A percentile compares a stretch with the other conserved stretches of the same genome.
Conservation (phyloP, 1,284 basidiomycete species). For the Peniophora sp. region DNA sequence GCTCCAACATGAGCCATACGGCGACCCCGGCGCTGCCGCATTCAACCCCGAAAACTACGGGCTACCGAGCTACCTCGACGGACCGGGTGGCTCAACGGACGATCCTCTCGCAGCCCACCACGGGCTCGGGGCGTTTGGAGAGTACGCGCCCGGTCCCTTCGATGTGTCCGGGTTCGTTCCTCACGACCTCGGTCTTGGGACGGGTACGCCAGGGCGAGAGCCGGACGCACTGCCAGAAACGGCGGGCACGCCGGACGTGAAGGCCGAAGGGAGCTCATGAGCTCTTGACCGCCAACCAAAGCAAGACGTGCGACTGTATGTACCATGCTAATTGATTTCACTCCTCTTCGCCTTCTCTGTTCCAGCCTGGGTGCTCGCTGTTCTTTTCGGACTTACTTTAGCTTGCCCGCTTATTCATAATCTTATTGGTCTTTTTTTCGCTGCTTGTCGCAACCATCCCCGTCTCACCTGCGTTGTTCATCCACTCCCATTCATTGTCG, state of each 20-base stretch:
- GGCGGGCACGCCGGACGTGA: conserved; percentile 25
- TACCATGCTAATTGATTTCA: too few species aligned
- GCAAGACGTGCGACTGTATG: too few species aligned
- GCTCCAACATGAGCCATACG: conserved; percentile 66
- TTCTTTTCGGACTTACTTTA: too few species aligned
- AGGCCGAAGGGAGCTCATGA: conserved; percentile 27
- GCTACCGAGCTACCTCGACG: conserved; percentile 62
- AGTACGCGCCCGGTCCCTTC: conserved; percentile 54
- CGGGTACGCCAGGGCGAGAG: conserved; percentile 43
- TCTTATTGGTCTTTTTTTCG: neutral
- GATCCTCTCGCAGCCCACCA: conserved; percentile 44
- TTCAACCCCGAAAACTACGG: conserved; percentile 64
- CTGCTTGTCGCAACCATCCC: neutral
- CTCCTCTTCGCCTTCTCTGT: too few species aligned
- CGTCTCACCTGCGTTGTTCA: too few species aligned
- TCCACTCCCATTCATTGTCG: too few species aligned
- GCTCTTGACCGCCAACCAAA: too few species aligned
- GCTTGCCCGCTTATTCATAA: too few species aligned
- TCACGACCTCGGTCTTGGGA: conserved; percentile 54
- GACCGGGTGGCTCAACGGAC: conserved; percentile 41
- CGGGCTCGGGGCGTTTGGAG: conserved; percentile 51
- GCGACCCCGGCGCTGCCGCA: conserved; percentile 49
- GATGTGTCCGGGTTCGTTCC: conserved; percentile 59
- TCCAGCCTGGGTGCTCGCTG: too few species aligned
- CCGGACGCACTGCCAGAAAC: conserved; percentile 25